These are phyloP conservation scores for Pyrenula massariospora DNA, from an alignment of 495 filamentous ascomycete species.

Conservation along the genomic window DNA sequence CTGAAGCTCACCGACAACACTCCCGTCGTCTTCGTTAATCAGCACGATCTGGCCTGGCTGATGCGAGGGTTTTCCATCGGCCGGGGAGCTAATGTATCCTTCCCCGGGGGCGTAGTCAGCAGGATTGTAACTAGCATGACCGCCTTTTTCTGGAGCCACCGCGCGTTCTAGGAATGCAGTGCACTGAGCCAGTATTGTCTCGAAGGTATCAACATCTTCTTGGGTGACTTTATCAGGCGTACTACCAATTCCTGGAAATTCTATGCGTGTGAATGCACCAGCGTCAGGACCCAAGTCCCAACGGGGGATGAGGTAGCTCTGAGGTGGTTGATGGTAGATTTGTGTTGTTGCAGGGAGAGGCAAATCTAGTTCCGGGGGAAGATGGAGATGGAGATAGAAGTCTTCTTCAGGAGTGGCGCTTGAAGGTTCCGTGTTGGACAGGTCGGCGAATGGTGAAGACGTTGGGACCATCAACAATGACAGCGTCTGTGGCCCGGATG, in stretches of 20 bases:
- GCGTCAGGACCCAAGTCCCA: conserved; percentile 83
- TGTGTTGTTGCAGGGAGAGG: conserved; percentile 86
- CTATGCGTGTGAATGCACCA: conserved; percentile 81
- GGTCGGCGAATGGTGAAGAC: conserved; percentile 55
- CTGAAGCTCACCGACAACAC: conserved; percentile 80
- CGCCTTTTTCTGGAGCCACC: conserved; percentile 38
- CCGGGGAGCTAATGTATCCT: conserved; percentile 45
- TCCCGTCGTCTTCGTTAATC: conserved; percentile 89
- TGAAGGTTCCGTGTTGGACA: conserved; percentile 39
- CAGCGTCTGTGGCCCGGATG: conserved; percentile 76
- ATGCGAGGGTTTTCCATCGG: conserved; percentile 25
- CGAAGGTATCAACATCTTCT: conserved; percentile 91
- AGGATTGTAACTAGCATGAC: conserved; percentile 57
- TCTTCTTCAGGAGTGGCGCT: conserved; percentile 64
- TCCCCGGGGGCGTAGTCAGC: conserved; percentile 67
- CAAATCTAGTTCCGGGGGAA: conserved; percentile 88
- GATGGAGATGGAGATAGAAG: conserved; percentile 87
- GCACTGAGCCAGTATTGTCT: conserved; percentile 91
- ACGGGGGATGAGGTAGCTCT: conserved; percentile 80
- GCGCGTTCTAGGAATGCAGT: conserved; percentile 83
- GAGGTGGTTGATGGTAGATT: conserved; percentile 85
- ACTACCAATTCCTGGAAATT: conserved; percentile 65
- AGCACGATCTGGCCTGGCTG: conserved; percentile 73
- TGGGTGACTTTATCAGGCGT: conserved; percentile 56
- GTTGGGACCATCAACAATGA: conserved; percentile 92